Evolutionary conservation across 2,329 filamentous ascomycete species (phyloP).

Genomic region (Microthyrium microscopicum): DNA sequence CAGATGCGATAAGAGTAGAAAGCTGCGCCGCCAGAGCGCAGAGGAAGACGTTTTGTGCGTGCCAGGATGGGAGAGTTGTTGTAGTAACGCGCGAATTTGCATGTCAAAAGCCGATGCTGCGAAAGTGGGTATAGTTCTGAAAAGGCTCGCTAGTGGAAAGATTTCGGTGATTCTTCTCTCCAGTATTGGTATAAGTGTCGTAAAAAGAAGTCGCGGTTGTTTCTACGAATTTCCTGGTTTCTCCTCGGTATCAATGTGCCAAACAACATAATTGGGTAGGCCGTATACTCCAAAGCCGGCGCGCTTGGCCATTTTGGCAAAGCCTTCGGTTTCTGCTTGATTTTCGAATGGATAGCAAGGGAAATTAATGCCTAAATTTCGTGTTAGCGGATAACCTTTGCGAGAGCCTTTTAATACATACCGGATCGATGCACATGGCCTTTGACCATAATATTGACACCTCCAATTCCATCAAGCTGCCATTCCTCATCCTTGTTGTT

Average conservation of each 20-base stretch:
- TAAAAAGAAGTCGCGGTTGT: background rate
- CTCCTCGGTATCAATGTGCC: slow-evolving; percentile 95
- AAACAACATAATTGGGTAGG: slow-evolving; percentile 93
- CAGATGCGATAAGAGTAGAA: no score
- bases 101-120: no score
- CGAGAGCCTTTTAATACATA: slow-evolving; percentile 25
- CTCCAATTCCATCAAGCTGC: slow-evolving; percentile 85
- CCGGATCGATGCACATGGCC: slow-evolving; percentile 91
- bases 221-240: slow-evolving; percentile 58
- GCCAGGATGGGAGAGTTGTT: no score
- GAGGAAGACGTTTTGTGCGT: no score
- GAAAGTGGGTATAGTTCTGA: background rate
- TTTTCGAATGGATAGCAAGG: slow-evolving; percentile 95
- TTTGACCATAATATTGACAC: slow-evolving; percentile 95
- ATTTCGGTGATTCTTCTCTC: background rate
- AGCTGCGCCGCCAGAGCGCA: no score
- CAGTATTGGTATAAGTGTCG: no score
- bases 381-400: background rate
- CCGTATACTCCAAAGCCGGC: slow-evolving; percentile 87
- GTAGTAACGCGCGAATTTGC: no score
- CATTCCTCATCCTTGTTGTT: slow-evolving; percentile 86
- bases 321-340: slow-evolving; percentile 96
- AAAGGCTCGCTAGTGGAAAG: background rate
- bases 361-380: slow-evolving; percentile 84
- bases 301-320: slow-evolving; percentile 95